Percentiles rank a stretch among this genome's conserved stretches.
Conservation (phyloP, 2,329 filamentous ascomycete genomes). For the Pleurostoma richardsiae region DNA sequence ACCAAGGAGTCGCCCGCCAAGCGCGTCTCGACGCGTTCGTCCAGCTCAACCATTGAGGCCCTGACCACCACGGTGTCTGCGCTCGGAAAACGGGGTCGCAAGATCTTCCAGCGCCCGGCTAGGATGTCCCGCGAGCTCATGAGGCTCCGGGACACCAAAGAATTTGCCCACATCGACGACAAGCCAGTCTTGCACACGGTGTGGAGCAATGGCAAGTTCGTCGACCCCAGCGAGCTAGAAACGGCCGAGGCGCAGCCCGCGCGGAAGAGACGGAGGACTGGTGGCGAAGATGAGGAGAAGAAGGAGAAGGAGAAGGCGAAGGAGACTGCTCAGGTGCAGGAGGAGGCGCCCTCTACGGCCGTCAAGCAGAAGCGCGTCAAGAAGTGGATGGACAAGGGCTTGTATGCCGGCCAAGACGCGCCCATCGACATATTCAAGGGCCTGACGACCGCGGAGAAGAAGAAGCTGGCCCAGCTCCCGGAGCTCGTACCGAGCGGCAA, state of each 20-base stretch:
- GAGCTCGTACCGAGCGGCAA: constrained; percentile 40
- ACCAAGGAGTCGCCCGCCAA: constrained; percentile 22
- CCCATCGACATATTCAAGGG: constrained; percentile 42
- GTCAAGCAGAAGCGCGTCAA: constrained; percentile 52
- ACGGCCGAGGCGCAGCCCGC: constrained; percentile 27
- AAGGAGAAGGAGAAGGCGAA: background rate
- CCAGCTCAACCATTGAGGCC: constrained; percentile 35
- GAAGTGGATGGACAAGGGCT: constrained; percentile 74
- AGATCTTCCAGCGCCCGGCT: constrained; percentile 42
- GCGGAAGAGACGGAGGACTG: constrained; percentile 25
- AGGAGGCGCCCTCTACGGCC: constrained; percentile 25
- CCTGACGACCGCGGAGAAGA: constrained; percentile 46
- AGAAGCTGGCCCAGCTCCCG: constrained; percentile 39
- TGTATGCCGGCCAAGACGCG: constrained; percentile 77
- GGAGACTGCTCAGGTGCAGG: constrained; percentile 7
- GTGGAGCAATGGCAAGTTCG: constrained; percentile 61
- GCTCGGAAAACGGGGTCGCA: constrained; percentile 57
- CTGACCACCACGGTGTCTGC: constrained; percentile 43
- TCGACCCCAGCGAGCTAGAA: constrained; percentile 34
- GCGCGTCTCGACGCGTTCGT: constrained; percentile 39
- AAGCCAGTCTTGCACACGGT: constrained; percentile 52
- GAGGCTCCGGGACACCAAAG: constrained; percentile 57
- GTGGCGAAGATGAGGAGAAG: constrained; percentile 15
- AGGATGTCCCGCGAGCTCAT: constrained; percentile 52
- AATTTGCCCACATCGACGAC: constrained; percentile 55